Conservation (phyloP, 2,329 filamentous ascomycete genomes). For the Paecilomyces dactylethromorphus region DNA sequence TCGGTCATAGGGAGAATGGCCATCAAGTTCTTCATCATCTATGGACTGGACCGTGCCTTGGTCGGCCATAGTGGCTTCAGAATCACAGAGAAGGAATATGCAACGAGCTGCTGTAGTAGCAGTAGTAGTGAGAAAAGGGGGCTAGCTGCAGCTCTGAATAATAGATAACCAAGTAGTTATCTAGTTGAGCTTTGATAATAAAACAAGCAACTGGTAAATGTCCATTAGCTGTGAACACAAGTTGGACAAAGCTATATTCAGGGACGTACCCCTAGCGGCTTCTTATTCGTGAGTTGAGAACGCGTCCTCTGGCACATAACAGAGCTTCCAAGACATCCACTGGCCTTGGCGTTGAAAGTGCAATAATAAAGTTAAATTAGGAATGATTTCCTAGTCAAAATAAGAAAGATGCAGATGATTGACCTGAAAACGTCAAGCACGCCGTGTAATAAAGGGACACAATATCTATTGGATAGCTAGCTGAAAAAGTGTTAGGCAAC, state of each 20-base stretch:
- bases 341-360: not conserved
- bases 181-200: not conserved
- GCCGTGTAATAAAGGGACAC: not conserved
- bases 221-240: not conserved
- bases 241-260: not conserved
- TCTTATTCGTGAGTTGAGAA: not conserved
- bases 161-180: not conserved
- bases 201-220: not conserved
- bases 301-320: not conserved
- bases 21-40: conserved; percentile 3
- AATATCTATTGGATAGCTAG: not conserved
- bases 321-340: not conserved
- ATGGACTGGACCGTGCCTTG: not conserved
- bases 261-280: not conserved
- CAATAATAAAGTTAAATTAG: not conserved
- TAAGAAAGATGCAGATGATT: not conserved
- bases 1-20: not conserved
- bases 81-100: not conserved
- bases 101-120: not conserved
- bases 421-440: not conserved
- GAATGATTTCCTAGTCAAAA: not conserved
- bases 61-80: not conserved
- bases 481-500: not conserved
- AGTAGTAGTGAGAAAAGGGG: too few relatives aligned
- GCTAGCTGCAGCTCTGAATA: not conserved